phyloP scores from a whole-genome alignment of 768 basidiomycete species.

The Tulasnella sp. region DNA sequence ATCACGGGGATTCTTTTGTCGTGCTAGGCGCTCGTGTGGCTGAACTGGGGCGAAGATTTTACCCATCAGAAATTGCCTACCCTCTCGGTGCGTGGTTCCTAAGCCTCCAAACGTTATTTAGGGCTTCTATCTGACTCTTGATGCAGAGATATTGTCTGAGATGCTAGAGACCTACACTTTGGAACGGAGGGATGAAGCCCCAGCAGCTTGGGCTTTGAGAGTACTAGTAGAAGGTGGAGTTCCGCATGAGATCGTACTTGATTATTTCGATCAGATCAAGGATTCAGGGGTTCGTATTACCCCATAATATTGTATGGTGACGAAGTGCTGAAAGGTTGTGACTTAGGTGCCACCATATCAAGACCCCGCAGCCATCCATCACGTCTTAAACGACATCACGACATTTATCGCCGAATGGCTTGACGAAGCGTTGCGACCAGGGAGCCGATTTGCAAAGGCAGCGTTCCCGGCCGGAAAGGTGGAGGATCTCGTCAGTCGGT shows the following conservation, averaged over 20 bases:
- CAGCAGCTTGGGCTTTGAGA: conserved; percentile 75
- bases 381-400: conserved; percentile 74
- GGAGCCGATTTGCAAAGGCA: conserved; percentile 50
- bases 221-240: conserved; percentile 75
- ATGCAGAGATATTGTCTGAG: conserved; percentile 62
- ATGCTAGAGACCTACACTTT: conserved; percentile 69
- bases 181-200: conserved; percentile 48
- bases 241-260: conserved; percentile 74
- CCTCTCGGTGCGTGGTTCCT: conserved; percentile 57
- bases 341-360: conserved; percentile 74
- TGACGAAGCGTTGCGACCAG: conserved; percentile 64
- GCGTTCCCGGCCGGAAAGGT: conserved; percentile 75
- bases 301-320: conserved; percentile 15
- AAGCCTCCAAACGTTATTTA: not conserved
- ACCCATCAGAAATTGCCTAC: conserved; percentile 85
- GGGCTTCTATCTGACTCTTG: not conserved
- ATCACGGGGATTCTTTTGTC: conserved; percentile 22
- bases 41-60: conserved; percentile 73
- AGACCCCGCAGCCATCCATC: conserved; percentile 67
- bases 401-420: conserved; percentile 75
- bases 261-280: conserved; percentile 76
- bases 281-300: conserved; percentile 64
- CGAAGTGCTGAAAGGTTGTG: conserved; percentile 10
- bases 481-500: conserved; percentile 64
- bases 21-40: conserved; percentile 24